Percentiles rank a stretch among this genome's conserved stretches.
phyloP scores from a whole-genome alignment of 1,284 basidiomycete species.

The Vanrija sp. region DNA sequence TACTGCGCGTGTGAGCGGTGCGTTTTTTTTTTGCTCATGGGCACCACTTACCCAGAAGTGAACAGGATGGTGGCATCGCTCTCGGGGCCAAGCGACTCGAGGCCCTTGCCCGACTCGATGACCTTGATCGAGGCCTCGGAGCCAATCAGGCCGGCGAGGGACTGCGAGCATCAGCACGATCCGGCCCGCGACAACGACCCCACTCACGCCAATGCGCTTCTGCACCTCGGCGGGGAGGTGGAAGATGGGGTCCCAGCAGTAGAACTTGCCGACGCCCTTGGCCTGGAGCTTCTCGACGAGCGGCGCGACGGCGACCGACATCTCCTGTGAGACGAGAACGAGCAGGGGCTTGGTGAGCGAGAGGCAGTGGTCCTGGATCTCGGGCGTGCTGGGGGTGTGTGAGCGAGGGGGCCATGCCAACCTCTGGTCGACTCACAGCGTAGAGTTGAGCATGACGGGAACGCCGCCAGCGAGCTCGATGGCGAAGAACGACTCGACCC shows the following conservation, averaged over 20 bases:
- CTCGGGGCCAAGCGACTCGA: slow-evolving; percentile 28
- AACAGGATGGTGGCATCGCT: slow-evolving; percentile 42
- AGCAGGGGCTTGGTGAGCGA: slow-evolving; percentile 22
- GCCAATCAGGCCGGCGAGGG: too few relatives aligned
- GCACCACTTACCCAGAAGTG: slow-evolving; percentile 17
- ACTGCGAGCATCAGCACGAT: too few relatives aligned
- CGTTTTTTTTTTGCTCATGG: too few relatives aligned
- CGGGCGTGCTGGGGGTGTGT: background rate
- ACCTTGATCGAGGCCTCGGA: background rate
- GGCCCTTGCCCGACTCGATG: slow-evolving; percentile 5
- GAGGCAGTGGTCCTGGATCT: slow-evolving; percentile 23
- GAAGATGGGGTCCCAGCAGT: background rate
- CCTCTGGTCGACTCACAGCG: slow-evolving; percentile 21
- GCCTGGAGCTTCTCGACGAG: background rate
- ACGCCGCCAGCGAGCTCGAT: slow-evolving; percentile 37
- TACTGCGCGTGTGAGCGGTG: slow-evolving; percentile 21
- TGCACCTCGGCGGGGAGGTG: background rate
- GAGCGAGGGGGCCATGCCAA: background rate
- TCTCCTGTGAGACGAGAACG: slow-evolving; percentile 14
- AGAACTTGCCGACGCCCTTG: slow-evolving; percentile 1
- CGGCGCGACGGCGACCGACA: slow-evolving; percentile 24
- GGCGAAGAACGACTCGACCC: slow-evolving; percentile 33
- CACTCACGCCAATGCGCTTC: slow-evolving; percentile 11
- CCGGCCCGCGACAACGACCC: too few relatives aligned
- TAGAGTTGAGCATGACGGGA: slow-evolving; percentile 31